Evolutionary conservation across 345 rosid species (phyloP), one percentile per base, ranked within the genome.

Genomic region (Cardiospermum halicacabum): DNA sequence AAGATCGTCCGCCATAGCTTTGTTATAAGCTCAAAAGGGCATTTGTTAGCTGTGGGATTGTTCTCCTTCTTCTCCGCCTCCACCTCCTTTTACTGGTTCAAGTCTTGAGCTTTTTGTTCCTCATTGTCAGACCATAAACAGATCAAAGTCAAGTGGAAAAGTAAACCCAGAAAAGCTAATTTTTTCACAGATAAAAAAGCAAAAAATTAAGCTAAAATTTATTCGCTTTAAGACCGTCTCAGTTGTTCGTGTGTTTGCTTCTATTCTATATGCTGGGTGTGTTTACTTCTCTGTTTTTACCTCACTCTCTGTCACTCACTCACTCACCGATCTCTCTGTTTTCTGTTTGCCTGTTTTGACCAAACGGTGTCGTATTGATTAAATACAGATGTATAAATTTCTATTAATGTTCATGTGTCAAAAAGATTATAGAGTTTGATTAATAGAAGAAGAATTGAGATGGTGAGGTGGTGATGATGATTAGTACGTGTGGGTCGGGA

Each of bases 1-100:
- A 76, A 72, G 81, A 82, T 89, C 89, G 53, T 84, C 96, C 62
- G 87, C 95, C 99, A 91, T 91, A 22, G 71, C 60, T 65, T 48
- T 27, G 62, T 27, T n/a, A 19, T 11, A 64, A 86, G 77, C 80
- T 86, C 77, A 78, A 73, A 82, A 75, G 80, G 69, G 83, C 94
- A 88, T 85, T 72, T 76, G 79, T 73, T 68, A 72, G 79, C 74
- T 73, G n/a, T n/a, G 48, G 25, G 72, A 39, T 58, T 42, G 60
- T 15, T 53, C 24, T 47, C 2, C 67, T 15, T 31, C 42, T 62
- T n/a, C 40, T 45, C 2, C 18, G 3, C 25, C 42, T 62, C 26
- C 40, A 27, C 2, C 18, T 8, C 25, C 18, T 60, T 48, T 43
- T 25, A 43, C 66, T n/a, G 13, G 13, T 34, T 45, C 28, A 34